Percentiles rank a stretch among this genome's conserved stretches.
Conservation (phyloP, 768 basidiomycete species). For the Hygrophorus pudorinus region DNA sequence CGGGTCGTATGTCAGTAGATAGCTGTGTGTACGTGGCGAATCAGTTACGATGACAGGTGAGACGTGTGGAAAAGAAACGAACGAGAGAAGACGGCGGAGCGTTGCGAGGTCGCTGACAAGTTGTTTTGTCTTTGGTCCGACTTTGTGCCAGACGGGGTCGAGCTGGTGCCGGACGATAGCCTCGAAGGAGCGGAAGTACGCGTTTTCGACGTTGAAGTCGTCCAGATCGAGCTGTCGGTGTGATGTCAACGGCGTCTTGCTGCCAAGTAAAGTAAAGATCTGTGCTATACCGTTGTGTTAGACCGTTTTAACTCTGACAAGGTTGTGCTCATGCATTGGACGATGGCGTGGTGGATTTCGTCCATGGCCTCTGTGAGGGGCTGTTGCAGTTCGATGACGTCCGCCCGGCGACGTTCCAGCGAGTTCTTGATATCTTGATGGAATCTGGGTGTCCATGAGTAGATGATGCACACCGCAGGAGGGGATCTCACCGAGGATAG, state of each 20-base stretch:
- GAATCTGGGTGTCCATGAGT: conserved; percentile 45
- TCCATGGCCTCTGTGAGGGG: conserved; percentile 76
- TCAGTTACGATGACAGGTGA: background rate
- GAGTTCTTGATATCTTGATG: conserved; percentile 80
- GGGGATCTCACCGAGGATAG: conserved; percentile 63
- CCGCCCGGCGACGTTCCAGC: conserved; percentile 75
- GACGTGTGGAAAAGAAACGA: conserved; percentile 19
- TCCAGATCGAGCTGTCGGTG: conserved; percentile 78
- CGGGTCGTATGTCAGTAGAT: conserved; percentile 83
- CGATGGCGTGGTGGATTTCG: conserved; percentile 86
- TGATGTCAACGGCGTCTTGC: background rate
- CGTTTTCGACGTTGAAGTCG: conserved; percentile 85
- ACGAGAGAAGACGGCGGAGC: conserved; percentile 76
- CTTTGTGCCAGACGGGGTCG: conserved; percentile 95
- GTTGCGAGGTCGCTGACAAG: conserved; percentile 83
- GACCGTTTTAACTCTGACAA: conserved; percentile 84
- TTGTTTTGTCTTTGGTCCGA: conserved; percentile 85
- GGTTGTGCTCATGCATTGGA: conserved; percentile 90
- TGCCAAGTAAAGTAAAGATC: background rate
- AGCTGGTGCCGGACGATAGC: conserved; percentile 79
- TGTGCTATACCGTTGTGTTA: conserved; percentile 51
- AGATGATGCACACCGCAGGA: background rate
- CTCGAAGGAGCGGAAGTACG: conserved; percentile 92
- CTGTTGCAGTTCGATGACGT: conserved; percentile 88
- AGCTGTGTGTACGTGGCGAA: conserved; percentile 32